Percentiles rank a stretch among this genome's conserved stretches.
phyloP scores from a whole-genome alignment of 208 protist species.

The Herpetomonas tarakana region DNA sequence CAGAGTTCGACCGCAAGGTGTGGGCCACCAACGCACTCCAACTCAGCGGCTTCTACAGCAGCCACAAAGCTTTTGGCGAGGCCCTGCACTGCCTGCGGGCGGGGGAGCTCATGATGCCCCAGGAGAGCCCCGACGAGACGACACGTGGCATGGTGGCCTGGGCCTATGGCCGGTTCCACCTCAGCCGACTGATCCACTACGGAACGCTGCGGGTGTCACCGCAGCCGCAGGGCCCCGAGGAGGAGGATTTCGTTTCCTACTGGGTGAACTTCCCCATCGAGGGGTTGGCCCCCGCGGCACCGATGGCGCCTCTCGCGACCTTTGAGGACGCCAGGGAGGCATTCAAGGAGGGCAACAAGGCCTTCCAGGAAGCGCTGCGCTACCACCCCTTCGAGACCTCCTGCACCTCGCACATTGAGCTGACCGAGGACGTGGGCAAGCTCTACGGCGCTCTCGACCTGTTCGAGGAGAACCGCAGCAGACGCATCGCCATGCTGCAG shows the following conservation, averaged over 20 bases:
- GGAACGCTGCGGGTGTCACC: slow-evolving; percentile 5
- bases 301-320: slow-evolving; percentile 37
- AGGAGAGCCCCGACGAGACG: slow-evolving; percentile 41
- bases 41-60: slow-evolving; percentile 78
- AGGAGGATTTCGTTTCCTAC: slow-evolving; percentile 20
- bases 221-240: slow-evolving; percentile 8
- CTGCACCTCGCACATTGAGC: slow-evolving; percentile 85
- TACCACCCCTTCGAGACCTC: slow-evolving; percentile 78
- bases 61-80: slow-evolving; percentile 59
- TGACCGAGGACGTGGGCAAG: slow-evolving; percentile 61
- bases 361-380: slow-evolving; percentile 66
- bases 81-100: slow-evolving; percentile 83
- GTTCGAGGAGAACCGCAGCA: slow-evolving; percentile 59
- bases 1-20: slow-evolving; percentile 69
- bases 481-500: slow-evolving; percentile 78
- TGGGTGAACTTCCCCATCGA: slow-evolving; percentile 76
- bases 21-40: slow-evolving; percentile 88
- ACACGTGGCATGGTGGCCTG: slow-evolving; percentile 61
- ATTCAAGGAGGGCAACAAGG: slow-evolving; percentile 71
- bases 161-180: slow-evolving; percentile 72
- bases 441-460: slow-evolving; percentile 55
- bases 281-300: slow-evolving; percentile 28
- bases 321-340: slow-evolving; percentile 68
- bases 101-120: slow-evolving; percentile 73
- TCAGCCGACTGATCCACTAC: slow-evolving; percentile 75